Conservation (phyloP, 768 basidiomycete species). For the Tylopilus felleus region DNA sequence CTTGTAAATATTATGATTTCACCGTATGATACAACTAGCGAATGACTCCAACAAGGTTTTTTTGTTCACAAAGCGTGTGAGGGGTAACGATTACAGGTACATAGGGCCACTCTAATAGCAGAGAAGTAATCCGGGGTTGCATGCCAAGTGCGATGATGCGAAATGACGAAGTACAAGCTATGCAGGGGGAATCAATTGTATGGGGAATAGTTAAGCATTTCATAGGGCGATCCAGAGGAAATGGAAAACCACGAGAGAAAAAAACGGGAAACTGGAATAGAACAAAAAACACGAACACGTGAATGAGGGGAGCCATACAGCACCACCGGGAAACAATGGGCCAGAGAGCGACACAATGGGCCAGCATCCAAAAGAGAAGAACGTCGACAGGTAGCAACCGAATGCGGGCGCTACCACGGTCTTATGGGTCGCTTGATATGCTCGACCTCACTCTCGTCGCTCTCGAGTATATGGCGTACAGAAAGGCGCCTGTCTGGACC, state of each 20-base stretch:
- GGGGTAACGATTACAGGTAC: slow-evolving; percentile 10
- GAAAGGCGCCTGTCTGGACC: slow-evolving; percentile 24
- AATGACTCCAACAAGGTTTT: slow-evolving; percentile 1
- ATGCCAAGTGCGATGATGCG: slow-evolving; percentile 7
- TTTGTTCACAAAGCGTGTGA: slow-evolving; percentile 1
- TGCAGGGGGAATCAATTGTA: slow-evolving; percentile 19
- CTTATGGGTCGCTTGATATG: slow-evolving; percentile 37
- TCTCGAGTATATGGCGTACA: slow-evolving; percentile 25
- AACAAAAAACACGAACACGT: background rate
- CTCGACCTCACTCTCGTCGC: slow-evolving; percentile 39
- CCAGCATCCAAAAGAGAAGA: background rate
- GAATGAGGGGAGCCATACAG: background rate
- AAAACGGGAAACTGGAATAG: background rate
- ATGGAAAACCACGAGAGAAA: background rate
- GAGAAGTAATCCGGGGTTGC: background rate
- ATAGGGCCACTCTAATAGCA: background rate
- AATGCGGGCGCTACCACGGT: slow-evolving; percentile 39
- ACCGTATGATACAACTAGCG: slow-evolving; percentile 21
- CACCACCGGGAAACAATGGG: background rate
- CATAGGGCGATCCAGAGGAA: slow-evolving; percentile 10
- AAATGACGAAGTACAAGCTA: slow-evolving; percentile 12
- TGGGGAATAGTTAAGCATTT: slow-evolving; percentile 17
- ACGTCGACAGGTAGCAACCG: background rate
- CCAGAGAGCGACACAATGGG: background rate
- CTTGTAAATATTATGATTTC: slow-evolving; percentile 16